Evolutionary conservation across 768 basidiomycete species (phyloP).

Genomic region (Termitomyces heimii): DNA sequence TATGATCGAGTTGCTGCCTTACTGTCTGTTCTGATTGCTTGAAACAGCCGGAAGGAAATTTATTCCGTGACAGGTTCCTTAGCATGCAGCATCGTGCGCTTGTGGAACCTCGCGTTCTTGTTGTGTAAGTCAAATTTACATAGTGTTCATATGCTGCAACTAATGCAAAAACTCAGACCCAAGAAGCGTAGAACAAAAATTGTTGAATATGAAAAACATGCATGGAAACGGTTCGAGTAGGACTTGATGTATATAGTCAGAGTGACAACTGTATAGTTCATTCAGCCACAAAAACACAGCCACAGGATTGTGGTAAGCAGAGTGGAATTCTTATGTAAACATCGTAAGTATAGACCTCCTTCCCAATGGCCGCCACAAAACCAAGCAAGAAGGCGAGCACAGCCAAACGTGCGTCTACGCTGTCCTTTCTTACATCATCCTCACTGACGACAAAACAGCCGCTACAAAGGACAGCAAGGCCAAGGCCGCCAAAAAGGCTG

Average conservation of each 20-base stretch:
- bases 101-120: conserved; percentile 79
- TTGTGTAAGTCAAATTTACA: conserved; percentile 45
- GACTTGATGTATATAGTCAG: not conserved
- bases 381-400: conserved; percentile 56
- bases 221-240: conserved; percentile 69
- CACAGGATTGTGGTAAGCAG: conserved; percentile 2
- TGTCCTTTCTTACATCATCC: not conserved
- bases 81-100: conserved; percentile 86
- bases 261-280: conserved; percentile 13
- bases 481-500: conserved; percentile 95
- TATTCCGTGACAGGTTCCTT: conserved; percentile 84
- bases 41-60: conserved; percentile 82
- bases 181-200: conserved; percentile 44
- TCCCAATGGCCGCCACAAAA: conserved; percentile 60
- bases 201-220: conserved; percentile 73
- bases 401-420: conserved; percentile 31
- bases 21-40: not conserved
- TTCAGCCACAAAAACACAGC: conserved; percentile 15
- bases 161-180: conserved; percentile 28
- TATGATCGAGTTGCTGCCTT: conserved; percentile 5
- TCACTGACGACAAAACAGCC: conserved; percentile 17
- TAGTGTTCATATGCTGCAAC: not conserved
- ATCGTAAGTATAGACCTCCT: conserved; percentile 10
- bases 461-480: conserved; percentile 61
- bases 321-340: conserved; percentile 12